These are phyloP conservation scores for Colletotrichum tabaci DNA, from an alignment of 2,329 filamentous ascomycete genomes.

Conservation along the genomic window DNA sequence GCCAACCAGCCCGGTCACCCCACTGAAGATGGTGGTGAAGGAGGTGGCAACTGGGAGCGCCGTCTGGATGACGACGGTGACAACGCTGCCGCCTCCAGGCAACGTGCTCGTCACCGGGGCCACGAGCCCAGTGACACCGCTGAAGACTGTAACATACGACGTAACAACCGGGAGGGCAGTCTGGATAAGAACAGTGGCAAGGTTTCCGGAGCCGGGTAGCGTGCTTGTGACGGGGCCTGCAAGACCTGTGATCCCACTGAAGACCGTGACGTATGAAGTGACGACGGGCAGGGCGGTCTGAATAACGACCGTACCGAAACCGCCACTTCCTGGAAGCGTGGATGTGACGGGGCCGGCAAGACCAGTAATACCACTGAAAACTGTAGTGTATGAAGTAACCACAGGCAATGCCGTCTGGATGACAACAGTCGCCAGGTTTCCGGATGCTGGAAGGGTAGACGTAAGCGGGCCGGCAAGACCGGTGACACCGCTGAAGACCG, in stretches of 20 bases:
- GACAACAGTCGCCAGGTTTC: neutral
- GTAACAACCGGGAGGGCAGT: conserved; percentile 17
- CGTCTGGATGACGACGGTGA: neutral
- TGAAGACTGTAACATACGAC: conserved; percentile 6
- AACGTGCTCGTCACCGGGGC: neutral
- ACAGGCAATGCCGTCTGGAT: neutral
- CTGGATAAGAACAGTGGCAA: conserved; percentile 20
- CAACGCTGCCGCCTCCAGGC: neutral
- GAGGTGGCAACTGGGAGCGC: conserved; percentile 8
- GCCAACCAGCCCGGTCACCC: neutral
- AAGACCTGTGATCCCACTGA: neutral
- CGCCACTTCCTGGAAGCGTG: neutral
- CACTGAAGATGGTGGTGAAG: conserved; percentile 9
- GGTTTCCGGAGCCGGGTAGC: neutral
- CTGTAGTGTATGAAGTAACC: rapidly evolving
- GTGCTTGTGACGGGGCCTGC: neutral
- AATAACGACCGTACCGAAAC: neutral
- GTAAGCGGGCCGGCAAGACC: neutral
- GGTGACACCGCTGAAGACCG: neutral
- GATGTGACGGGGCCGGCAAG: neutral
- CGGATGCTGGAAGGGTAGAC: neutral
- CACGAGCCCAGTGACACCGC: neutral
- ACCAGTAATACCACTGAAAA: neutral
- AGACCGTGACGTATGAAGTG: neutral
- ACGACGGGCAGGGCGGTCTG: neutral